phyloP scores from a whole-genome alignment of 2,329 filamentous ascomycete genomes.

The Graphilbum fragrans region DNA sequence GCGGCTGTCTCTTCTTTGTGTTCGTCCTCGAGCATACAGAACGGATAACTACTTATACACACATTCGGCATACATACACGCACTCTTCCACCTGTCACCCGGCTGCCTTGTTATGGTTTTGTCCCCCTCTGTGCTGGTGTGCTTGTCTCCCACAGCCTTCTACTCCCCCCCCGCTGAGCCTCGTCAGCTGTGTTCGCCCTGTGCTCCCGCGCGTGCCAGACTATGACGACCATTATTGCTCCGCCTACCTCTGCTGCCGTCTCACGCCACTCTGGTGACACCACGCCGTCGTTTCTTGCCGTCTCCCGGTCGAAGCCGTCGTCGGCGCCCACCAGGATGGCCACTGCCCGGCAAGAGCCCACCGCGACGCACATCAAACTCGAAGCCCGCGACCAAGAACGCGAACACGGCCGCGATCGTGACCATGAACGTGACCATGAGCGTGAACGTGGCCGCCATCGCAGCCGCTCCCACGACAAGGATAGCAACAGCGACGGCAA shows the following conservation, averaged over 20 bases:
- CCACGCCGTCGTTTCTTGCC: slow-evolving; percentile 22
- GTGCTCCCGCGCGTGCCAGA: no score
- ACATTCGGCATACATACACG: no score
- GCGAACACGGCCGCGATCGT: slow-evolving; percentile 26
- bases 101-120: no score
- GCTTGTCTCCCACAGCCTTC: no score
- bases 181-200: no score
- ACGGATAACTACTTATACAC: no score
- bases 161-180: no score
- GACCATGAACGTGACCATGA: slow-evolving; percentile 29
- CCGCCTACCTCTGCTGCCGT: not conserved
- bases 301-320: slow-evolving; percentile 24
- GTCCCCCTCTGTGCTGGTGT: no score
- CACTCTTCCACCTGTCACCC: no score
- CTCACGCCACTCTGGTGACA: slow-evolving; percentile 23
- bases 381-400: slow-evolving; percentile 24
- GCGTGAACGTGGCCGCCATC: slow-evolving; percentile 25
- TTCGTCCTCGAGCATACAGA: no score
- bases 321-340: slow-evolving; percentile 19
- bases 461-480: slow-evolving; percentile 29
- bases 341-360: slow-evolving; percentile 24
- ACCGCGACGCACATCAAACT: slow-evolving; percentile 27
- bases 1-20: no score
- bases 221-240: slow-evolving; percentile 29
- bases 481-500: slow-evolving; percentile 25